Conservation (phyloP, 768 basidiomycete genomes). For the Boletus vermiculosoides region DNA sequence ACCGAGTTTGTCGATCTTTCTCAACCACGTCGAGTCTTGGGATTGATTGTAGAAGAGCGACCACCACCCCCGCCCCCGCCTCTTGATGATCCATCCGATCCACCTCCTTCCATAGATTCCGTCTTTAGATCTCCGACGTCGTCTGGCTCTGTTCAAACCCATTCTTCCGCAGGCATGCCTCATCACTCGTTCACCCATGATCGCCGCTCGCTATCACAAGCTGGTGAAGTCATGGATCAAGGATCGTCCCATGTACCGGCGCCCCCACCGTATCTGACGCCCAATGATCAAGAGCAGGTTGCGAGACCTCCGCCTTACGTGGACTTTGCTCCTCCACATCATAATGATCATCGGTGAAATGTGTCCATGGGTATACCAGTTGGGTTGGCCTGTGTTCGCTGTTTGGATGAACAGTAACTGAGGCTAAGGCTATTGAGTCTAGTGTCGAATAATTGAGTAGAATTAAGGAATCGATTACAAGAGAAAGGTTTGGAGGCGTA, state of each 20-base stretch:
- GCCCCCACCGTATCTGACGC: slow-evolving; percentile 75
- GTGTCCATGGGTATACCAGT: not conserved
- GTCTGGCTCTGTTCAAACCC: slow-evolving; percentile 17
- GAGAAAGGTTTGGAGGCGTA: slow-evolving; percentile 17
- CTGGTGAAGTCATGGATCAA: slow-evolving; percentile 33
- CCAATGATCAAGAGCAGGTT: slow-evolving; percentile 51
- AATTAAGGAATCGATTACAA: slow-evolving; percentile 33
- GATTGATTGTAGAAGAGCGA: slow-evolving; percentile 52
- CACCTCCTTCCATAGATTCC: slow-evolving; percentile 85
- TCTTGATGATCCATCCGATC: slow-evolving; percentile 85
- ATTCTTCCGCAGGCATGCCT: slow-evolving; percentile 31
- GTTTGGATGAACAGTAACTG: not conserved
- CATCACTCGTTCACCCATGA: slow-evolving; percentile 31
- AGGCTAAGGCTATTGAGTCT: not conserved
- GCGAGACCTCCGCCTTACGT: slow-evolving; percentile 62
- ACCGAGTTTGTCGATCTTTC: slow-evolving; percentile 60
- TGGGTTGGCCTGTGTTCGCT: not conserved
- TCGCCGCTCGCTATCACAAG: slow-evolving; percentile 34
- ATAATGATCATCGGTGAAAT: slow-evolving; percentile 12
- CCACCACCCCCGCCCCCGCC: slow-evolving; percentile 78
- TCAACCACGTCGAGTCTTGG: slow-evolving; percentile 58
- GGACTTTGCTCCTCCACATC: slow-evolving; percentile 39
- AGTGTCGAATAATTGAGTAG: slow-evolving; percentile 15
- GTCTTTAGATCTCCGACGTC: slow-evolving; percentile 50
- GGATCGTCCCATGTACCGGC: slow-evolving; percentile 53